Base-by-base conservation (phyloP, 2,329 filamentous ascomycete species). In the Bipolaris oryzae region DNA sequence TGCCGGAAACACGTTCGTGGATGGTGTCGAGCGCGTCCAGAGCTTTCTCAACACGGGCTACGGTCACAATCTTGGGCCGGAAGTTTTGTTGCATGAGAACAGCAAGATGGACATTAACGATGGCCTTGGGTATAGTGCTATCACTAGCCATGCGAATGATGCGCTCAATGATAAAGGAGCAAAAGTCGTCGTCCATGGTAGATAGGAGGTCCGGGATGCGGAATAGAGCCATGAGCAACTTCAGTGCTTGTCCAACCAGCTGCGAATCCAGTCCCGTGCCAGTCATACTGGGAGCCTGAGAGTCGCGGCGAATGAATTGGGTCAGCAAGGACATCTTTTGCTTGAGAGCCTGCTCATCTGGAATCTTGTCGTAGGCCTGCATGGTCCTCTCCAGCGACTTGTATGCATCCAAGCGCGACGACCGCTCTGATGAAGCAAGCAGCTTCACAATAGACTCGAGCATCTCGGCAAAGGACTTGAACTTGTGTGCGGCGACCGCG, bases 301-400 rank as follows among this genome's bases (percentile, higher is more conserved):
- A 82, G 72, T 99, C 95, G 57, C 93, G 85, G 68, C 89, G 87
- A 53, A 98, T 91, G 71, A 92, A 96, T 57, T 92, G 89, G 63
- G 87, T 86, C 56, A 98, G 84, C 2, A 91, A 78, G 10, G 84
- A 83, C 82, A 97, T 89, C 75, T 95, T 96, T 63, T 95, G 89
- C 42, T 66, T 64, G 21, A 77, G 61, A 3, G 73, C 65, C 41
- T 74, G 64, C 9, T 67, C 61, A 44, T 76, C 74, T 0, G 92
- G 92, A 13, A 96, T 79, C 64, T 91, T 90, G 60, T 93, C 91
- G 55, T 94, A 96, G 5, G 89, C 85, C 73, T 91, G 90, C 66
- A 97, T 80, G 3, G 89, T 87, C 33, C 87, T 84, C 31, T 89
- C 86, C 42, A 99, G 81, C 68, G 89, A 89, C 72, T 88, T 87